These are phyloP conservation scores for Pestalotiopsis sp. DNA, from an alignment of 2,329 filamentous ascomycete genomes.

Conservation along the genomic window DNA sequence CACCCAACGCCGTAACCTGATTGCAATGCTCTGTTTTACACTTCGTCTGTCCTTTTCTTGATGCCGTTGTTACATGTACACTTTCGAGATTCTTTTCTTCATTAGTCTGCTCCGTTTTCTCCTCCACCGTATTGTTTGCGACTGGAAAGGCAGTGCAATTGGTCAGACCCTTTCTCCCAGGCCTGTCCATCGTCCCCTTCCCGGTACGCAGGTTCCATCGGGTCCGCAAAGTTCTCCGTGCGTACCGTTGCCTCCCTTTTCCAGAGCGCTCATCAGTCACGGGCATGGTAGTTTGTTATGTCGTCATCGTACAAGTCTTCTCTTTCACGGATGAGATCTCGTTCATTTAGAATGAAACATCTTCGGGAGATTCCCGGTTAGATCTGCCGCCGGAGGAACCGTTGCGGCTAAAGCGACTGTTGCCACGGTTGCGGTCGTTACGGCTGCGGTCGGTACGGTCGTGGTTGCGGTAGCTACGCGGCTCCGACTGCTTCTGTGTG, in stretches of 20 bases:
- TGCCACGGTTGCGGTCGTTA: not conserved
- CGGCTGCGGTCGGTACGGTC: not conserved
- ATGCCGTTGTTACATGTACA: not conserved
- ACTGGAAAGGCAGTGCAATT: not conserved
- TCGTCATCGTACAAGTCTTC: not conserved
- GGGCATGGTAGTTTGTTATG: not conserved
- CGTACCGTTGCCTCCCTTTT: not conserved
- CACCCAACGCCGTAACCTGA: not conserved
- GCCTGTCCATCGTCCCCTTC: not conserved
- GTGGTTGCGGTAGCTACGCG: not conserved
- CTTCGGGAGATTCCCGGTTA: not conserved
- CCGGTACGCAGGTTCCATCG: not conserved
- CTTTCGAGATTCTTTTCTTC: not conserved
- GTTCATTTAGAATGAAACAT: not conserved
- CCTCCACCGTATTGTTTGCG: not conserved
- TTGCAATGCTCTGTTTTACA: not conserved
- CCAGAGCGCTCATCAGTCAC: not conserved
- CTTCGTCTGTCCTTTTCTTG: not conserved
- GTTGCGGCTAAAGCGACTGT: too few species aligned
- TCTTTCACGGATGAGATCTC: not conserved
- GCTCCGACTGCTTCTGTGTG: constrained; percentile 8
- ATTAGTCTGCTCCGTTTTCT: not conserved
- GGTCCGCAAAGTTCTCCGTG: not conserved
- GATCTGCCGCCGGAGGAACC: not conserved
- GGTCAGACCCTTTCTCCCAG: not conserved